Percentiles rank a stretch among this genome's conserved stretches.
These are phyloP conservation scores for Plantago ovata DNA, from an alignment of 257 asterid species.

Conservation along the genomic window DNA sequence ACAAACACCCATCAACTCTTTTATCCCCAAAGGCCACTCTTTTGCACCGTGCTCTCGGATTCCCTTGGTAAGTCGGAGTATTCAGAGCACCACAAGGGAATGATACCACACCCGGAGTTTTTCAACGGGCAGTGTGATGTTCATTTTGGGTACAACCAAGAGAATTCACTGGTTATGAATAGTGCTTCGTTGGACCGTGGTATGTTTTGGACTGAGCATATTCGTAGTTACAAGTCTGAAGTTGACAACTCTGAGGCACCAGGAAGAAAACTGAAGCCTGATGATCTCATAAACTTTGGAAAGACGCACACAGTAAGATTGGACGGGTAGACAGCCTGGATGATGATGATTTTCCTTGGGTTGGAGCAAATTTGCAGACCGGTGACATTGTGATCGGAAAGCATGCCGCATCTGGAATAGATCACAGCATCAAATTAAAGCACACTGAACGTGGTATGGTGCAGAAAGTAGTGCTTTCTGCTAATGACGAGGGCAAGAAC, in stretches of 20 bases:
- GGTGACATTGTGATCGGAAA: conserved; percentile 92
- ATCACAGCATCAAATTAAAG: conserved; percentile 84
- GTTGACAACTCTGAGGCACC: conserved; percentile 51
- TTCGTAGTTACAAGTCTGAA: conserved; percentile 79
- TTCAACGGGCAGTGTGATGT: conserved; percentile 94
- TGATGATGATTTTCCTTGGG: conserved; percentile 86
- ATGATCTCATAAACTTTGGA: conserved; percentile 62
- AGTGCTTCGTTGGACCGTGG: conserved; percentile 93
- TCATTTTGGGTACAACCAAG: conserved; percentile 93
- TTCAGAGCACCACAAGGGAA: conserved; percentile 44
- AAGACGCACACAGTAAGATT: conserved; percentile 69
- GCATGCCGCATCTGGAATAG: conserved; percentile 69
- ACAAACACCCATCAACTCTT: conserved; percentile 76
- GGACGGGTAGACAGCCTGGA: conserved; percentile 91
- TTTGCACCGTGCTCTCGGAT: conserved; percentile 69
- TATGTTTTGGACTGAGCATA: conserved; percentile 84
- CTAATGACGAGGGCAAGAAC: conserved; percentile 85
- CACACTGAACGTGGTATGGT: conserved; percentile 97
- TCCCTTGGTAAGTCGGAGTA: conserved; percentile 68
- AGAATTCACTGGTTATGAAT: conserved; percentile 93
- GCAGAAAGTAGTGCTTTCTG: conserved; percentile 78
- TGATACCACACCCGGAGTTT: conserved; percentile 79
- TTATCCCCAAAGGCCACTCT: conserved; percentile 89
- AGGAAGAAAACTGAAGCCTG: conserved; percentile 47
- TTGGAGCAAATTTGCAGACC: conserved; percentile 84